Conservation (phyloP, 1,139 yeast species). For the Hansenula lynferdii region DNA sequence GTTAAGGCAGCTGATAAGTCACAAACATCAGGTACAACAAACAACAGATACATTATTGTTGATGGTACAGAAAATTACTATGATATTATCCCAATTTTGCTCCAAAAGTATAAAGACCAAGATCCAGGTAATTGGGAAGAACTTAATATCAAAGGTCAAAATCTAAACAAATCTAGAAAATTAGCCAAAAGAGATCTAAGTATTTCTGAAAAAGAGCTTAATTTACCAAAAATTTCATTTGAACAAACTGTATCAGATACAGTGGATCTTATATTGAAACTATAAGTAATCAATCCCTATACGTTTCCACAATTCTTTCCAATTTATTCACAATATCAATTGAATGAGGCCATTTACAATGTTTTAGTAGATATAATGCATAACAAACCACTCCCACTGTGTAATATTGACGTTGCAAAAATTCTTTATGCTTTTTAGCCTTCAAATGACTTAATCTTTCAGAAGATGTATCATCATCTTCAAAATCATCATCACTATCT, state of each 20-base stretch:
- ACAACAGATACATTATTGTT: slow-evolving; percentile 9
- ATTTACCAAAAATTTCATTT: slow-evolving; percentile 2
- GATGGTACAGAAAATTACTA: slow-evolving; percentile 7
- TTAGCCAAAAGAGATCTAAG: slow-evolving; percentile 6
- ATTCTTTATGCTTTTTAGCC: background rate
- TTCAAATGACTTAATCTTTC: too few relatives aligned
- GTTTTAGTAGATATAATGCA: background rate
- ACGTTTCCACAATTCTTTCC: background rate
- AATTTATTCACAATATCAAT: background rate
- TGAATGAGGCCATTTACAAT: slow-evolving; percentile 1
- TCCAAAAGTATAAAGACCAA: slow-evolving; percentile 1
- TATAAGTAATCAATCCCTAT: background rate
- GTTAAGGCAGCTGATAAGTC: slow-evolving; percentile 5
- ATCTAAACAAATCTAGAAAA: background rate
- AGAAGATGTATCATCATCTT: background rate
- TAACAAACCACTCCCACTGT: slow-evolving; percentile 1
- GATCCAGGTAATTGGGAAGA: slow-evolving; percentile 9
- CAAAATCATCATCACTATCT: too few relatives aligned
- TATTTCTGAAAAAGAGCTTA: slow-evolving; percentile 5
- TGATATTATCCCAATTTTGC: slow-evolving; percentile 3
- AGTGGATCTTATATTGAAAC: background rate
- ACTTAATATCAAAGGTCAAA: background rate
- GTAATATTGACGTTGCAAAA: background rate
- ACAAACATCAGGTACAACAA: slow-evolving; percentile 2
- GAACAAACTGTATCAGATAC: slow-evolving; percentile 3